Evolutionary conservation across 495 filamentous ascomycete genomes (phyloP).

Genomic region (Neurospora cerealis): DNA sequence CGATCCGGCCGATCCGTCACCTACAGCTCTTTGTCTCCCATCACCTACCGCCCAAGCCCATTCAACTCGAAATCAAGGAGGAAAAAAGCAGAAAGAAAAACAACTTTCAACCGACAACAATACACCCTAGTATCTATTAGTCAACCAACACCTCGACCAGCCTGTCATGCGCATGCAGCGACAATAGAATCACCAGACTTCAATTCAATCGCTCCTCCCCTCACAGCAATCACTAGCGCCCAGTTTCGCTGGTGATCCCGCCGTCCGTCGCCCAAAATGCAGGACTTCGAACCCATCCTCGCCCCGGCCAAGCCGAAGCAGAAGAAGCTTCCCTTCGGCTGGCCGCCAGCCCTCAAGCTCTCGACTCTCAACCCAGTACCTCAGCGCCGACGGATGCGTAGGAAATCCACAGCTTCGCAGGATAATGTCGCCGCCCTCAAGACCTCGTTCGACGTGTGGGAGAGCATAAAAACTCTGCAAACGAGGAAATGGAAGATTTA

Average conservation of each 20-base stretch:
- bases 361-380: conserved; percentile 45
- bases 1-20: background rate
- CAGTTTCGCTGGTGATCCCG: background rate
- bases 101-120: background rate
- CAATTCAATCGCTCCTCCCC: background rate
- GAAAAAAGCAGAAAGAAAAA: background rate
- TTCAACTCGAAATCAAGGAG: background rate
- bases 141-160: background rate
- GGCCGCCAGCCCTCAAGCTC: conserved; percentile 18
- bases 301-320: conserved; percentile 15
- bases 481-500: conserved; percentile 73
- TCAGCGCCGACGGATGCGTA: conserved; percentile 60
- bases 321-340: conserved; percentile 20
- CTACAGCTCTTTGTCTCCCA: background rate
- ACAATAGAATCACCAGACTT: conserved; percentile 10
- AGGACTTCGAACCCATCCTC: conserved; percentile 17
- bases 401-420: conserved; percentile 53
- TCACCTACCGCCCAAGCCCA: background rate
- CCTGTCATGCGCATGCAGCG: conserved; percentile 17
- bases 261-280: conserved; percentile 8
- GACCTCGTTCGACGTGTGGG: conserved; percentile 67
- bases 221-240: background rate
- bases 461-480: conserved; percentile 62
- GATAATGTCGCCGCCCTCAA: conserved; percentile 57
- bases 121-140: background rate